Evolutionary conservation across 176 grass and related monocot species (phyloP).

Genomic region (Carex myosuroides): DNA sequence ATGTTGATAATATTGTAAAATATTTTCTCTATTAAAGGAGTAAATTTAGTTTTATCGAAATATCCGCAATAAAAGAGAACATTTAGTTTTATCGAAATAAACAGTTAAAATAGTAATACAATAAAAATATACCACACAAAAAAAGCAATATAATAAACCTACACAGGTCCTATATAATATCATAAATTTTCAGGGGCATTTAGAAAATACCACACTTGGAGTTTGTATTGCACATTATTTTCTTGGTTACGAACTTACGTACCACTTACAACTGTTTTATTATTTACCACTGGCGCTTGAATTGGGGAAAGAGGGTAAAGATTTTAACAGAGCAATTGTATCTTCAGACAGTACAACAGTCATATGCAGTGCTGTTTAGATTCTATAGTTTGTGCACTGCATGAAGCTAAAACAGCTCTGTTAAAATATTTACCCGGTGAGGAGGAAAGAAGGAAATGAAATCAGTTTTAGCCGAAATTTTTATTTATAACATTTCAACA

Average conservation of each 20-base stretch:
- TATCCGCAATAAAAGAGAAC: neutral
- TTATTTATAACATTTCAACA: no score
- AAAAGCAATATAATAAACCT: no score
- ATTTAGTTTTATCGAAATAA: neutral
- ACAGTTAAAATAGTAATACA: neutral
- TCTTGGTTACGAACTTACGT: neutral
- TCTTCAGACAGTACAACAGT: no score
- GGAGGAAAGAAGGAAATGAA: neutral
- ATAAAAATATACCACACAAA: no score
- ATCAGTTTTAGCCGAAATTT: neutral
- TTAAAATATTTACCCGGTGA: no score
- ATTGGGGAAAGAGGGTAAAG: neutral
- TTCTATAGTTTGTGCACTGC: no score
- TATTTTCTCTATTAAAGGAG: neutral
- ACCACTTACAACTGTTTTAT: neutral
- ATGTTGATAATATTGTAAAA: neutral
- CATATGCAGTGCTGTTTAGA: no score
- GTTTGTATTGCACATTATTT: neutral
- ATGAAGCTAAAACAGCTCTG: no score
- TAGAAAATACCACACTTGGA: neutral
- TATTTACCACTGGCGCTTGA: neutral
- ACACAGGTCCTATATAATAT: neutral
- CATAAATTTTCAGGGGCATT: neutral
- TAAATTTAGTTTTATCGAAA: neutral
- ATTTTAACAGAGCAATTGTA: no score